Evolutionary conservation across 129 eudicot genomes (phyloP).

Genomic region (Artemisia argyi): DNA sequence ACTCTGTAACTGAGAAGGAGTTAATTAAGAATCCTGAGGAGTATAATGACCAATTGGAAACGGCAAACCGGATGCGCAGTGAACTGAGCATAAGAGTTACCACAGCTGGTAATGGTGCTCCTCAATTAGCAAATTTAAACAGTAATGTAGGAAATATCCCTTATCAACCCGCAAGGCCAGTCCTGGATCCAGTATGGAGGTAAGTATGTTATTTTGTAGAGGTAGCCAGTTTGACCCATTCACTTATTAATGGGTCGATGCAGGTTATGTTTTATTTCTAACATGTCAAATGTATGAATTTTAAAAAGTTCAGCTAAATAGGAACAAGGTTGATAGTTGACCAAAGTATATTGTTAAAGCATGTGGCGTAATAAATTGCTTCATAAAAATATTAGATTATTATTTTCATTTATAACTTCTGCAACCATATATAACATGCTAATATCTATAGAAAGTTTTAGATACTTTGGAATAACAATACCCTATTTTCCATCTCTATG

Average conservation of each 20-base stretch:
- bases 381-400: too few species aligned
- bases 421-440: too few species aligned
- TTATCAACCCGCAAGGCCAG: slow-evolving; percentile 38
- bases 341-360: too few species aligned
- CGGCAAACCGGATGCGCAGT: neutral
- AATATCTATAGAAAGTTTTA: too few species aligned
- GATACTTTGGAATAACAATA: too few species aligned
- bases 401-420: too few species aligned
- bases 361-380: too few species aligned
- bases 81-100: neutral
- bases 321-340: too few species aligned
- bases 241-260: neutral
- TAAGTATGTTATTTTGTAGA: slow-evolving; percentile 17
- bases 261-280: too few species aligned
- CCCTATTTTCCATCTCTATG: too few species aligned
- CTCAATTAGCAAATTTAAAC: neutral
- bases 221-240: neutral
- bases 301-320: too few species aligned
- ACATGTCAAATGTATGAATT: too few species aligned
- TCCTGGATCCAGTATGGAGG: slow-evolving; percentile 52
- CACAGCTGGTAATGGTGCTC: slow-evolving; percentile 3
- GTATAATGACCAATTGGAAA: slow-evolving; percentile 2
- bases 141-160: neutral
- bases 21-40: slow-evolving; percentile 7
- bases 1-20: slow-evolving; percentile 16